Evolutionary conservation across 495 filamentous ascomycete genomes (phyloP), one percentile per base, ranked within the genome.

Genomic region (Platismatia glauca): DNA sequence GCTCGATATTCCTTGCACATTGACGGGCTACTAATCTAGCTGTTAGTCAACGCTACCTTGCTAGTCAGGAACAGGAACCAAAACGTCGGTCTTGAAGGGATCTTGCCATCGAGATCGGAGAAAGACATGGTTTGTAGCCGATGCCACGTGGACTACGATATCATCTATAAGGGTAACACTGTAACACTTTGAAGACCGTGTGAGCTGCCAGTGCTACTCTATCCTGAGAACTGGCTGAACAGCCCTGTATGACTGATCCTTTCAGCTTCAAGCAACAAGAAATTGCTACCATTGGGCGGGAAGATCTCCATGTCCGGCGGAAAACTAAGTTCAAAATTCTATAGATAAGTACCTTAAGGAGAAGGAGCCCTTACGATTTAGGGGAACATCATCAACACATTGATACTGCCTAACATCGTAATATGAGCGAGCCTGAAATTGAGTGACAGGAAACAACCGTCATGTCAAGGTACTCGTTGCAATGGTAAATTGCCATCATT

Each of bases 11-110:
- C 59, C 59, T 61, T 61, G 59, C 59, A 55, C 35, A 7, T 31
- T 38, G 27, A 55, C 39, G 24, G 46, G 50, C 59, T 55, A 61
- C 46, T 43, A 39, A 52, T 15, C 27, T 53, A 33, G 29, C 34
- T 33, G 31, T 41, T 41, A 12, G 24, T 7, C 22, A 55, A 39
- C 35, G 27, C 59, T 61, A 61, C 9, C 31, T 4, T 29, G 38
- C 29, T 61, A 61, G 59, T 55, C 59, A 61, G 59, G 59, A 39
- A 61, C 59, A 61, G 59, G 59, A 39, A 61, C 59, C 48, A 55
- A 34, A n/a, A 0, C 24, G 27, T 53, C 59, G 7, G 1, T 20
- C 43, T n/a, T 55, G 35, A 35, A 43, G 37, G 46, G n/a, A 41
- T 55, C 27, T 55, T 29, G 48, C 27, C 59, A 31, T 52, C 34